phyloP scores from a whole-genome alignment of 2,329 filamentous ascomycete genomes.

The Amauroascus verrucosus region DNA sequence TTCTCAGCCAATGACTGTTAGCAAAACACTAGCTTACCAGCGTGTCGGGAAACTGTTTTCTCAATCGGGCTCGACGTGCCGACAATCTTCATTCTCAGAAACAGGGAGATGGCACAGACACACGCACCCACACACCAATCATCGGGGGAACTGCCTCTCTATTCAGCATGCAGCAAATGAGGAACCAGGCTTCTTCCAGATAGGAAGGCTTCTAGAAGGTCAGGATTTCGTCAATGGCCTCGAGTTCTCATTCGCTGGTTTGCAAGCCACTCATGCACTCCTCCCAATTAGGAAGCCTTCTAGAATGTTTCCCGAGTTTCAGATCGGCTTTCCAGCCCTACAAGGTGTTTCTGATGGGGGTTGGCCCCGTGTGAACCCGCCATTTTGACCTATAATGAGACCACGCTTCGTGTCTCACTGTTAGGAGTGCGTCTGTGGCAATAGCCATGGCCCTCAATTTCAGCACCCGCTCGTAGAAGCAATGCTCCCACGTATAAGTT shows the following conservation, averaged over 20 bases:
- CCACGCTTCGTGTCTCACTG: not conserved
- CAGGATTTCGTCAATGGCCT: not conserved
- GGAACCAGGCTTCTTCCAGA: not conserved
- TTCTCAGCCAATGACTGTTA: constrained; percentile 6
- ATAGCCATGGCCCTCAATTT: too few species aligned
- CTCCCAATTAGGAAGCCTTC: constrained; percentile 4
- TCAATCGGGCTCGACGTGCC: not conserved
- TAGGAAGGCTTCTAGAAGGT: constrained; percentile 6
- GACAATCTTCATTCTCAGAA: not conserved
- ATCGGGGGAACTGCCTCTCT: not conserved
- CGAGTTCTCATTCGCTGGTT: not conserved
- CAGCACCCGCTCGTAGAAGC: not conserved
- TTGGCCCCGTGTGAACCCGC: not conserved
- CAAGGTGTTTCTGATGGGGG: not conserved
- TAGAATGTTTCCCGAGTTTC: constrained; percentile 1
- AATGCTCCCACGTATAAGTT: constrained; percentile 4
- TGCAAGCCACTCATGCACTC: constrained; percentile 1
- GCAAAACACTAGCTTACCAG: not conserved
- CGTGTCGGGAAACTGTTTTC: constrained; percentile 7
- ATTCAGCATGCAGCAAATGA: not conserved
- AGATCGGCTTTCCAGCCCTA: constrained; percentile 8
- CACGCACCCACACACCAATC: not conserved
- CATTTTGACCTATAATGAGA: not conserved
- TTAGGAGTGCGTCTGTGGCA: not conserved
- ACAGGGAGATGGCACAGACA: not conserved